Evolutionary conservation across 352 stramenopile species (phyloP).

Genomic region (Phytophthora sp.): DNA sequence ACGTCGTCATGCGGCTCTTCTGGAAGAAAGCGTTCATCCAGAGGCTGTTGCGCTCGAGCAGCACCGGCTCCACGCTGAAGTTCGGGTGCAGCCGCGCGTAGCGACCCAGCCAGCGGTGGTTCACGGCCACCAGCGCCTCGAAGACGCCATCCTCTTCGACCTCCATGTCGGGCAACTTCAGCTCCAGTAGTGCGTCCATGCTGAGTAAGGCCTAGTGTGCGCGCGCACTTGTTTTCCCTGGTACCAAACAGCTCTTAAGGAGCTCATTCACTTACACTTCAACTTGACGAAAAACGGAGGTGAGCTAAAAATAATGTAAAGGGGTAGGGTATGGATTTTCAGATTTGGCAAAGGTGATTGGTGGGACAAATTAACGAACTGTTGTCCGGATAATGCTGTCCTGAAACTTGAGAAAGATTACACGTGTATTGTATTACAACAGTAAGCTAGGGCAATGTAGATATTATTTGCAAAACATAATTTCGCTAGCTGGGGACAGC

Average conservation of each 20-base stretch:
- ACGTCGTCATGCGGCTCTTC: slow-evolving; percentile 75
- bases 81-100: slow-evolving; percentile 64
- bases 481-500: no score
- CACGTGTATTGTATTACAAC: no score
- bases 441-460: no score
- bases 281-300: slow-evolving; percentile 15
- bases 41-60: slow-evolving; percentile 73
- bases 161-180: slow-evolving; percentile 43
- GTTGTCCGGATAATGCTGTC: no score
- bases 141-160: slow-evolving; percentile 44
- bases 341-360: no score
- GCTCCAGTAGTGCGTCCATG: slow-evolving; percentile 35
- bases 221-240: no score
- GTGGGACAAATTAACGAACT: no score
- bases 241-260: no score
- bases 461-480: no score
- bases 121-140: slow-evolving; percentile 57
- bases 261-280: slow-evolving; percentile 10
- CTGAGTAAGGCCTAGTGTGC: no score
- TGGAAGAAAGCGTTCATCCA: slow-evolving; percentile 88
- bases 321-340: no score
- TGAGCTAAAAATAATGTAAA: slow-evolving; percentile 25
- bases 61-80: slow-evolving; percentile 56
- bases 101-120: slow-evolving; percentile 69
- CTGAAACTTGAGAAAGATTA: no score